A percentile compares a stretch with the other conserved stretches of the same genome.
These are phyloP conservation scores for Tylopilus vinaceipallidus DNA, from an alignment of 768 basidiomycete genomes.

Conservation along the genomic window DNA sequence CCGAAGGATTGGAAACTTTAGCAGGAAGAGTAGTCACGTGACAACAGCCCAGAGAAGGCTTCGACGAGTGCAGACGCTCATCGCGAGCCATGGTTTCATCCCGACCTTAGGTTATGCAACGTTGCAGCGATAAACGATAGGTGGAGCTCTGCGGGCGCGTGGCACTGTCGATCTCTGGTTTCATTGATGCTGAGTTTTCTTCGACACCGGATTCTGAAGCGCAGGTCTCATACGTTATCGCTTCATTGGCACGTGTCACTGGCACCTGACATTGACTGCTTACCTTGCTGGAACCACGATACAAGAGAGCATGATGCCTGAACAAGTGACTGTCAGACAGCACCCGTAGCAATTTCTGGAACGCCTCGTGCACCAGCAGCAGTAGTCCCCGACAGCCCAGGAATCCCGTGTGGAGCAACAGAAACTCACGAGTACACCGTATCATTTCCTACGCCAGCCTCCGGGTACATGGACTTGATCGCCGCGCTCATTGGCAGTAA, in stretches of 20 bases:
- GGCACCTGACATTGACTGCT: background rate
- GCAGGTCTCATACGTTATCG: slow-evolving; percentile 18
- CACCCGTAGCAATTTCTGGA: no score
- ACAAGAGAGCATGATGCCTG: background rate
- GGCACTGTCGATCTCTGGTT: slow-evolving; percentile 17
- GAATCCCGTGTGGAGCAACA: background rate
- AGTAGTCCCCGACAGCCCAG: no score
- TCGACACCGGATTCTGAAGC: background rate
- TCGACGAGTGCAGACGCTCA: background rate
- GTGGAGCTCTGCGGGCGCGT: slow-evolving; percentile 2
- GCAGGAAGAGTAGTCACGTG: background rate
- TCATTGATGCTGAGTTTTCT: slow-evolving; percentile 5
- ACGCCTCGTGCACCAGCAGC: no score
- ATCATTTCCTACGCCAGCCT: background rate
- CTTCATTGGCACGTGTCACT: slow-evolving; percentile 10
- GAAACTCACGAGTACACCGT: background rate
- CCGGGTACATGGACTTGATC: background rate
- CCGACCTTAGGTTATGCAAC: slow-evolving; percentile 6
- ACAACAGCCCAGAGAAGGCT: background rate
- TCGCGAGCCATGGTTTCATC: background rate
- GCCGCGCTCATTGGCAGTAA: background rate
- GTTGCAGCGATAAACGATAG: background rate
- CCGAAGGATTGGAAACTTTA: background rate
- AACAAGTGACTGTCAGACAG: no score
- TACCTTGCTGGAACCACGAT: background rate